Conservation (phyloP, 306 rosid genomes). For the Potentilla sterilis region DNA sequence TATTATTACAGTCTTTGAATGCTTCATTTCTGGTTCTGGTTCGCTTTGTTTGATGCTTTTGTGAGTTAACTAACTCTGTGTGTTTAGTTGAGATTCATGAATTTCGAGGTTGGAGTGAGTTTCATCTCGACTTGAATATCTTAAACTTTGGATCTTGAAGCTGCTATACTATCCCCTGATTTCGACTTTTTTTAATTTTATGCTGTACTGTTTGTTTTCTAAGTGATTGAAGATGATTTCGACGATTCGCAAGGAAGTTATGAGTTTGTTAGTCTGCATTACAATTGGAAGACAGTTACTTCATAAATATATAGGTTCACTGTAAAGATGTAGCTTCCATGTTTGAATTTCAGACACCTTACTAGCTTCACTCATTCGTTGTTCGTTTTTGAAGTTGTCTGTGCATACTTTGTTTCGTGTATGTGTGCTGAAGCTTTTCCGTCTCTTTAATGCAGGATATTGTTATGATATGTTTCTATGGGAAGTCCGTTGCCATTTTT, state of each 20-base stretch:
- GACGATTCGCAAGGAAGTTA: not conserved
- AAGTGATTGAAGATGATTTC: not conserved
- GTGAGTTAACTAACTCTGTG: not conserved
- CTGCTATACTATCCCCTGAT: not conserved
- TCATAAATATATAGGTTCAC: not conserved
- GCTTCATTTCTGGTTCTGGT: slow-evolving; percentile 6
- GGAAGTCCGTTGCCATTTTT: slow-evolving; percentile 6
- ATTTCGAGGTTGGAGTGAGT: not conserved
- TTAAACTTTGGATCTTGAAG: slow-evolving; percentile 5
- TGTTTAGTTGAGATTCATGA: not conserved
- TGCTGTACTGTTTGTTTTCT: not conserved
- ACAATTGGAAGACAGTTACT: not conserved
- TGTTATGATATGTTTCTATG: not conserved
- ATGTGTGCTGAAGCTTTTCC: not conserved
- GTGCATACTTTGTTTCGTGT: not conserved
- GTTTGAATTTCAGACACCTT: not conserved
- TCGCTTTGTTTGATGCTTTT: not conserved
- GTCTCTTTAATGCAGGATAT: slow-evolving; percentile 12
- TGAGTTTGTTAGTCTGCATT: not conserved
- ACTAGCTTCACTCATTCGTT: not conserved
- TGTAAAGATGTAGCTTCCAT: not conserved
- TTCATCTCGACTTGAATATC: not conserved
- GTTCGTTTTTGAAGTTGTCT: not conserved
- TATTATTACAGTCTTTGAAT: slow-evolving; percentile 1
- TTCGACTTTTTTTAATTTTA: not conserved